Evolutionary conservation across 177 flowering plant species (phyloP).

Genomic region (Vitis hybrid): DNA sequence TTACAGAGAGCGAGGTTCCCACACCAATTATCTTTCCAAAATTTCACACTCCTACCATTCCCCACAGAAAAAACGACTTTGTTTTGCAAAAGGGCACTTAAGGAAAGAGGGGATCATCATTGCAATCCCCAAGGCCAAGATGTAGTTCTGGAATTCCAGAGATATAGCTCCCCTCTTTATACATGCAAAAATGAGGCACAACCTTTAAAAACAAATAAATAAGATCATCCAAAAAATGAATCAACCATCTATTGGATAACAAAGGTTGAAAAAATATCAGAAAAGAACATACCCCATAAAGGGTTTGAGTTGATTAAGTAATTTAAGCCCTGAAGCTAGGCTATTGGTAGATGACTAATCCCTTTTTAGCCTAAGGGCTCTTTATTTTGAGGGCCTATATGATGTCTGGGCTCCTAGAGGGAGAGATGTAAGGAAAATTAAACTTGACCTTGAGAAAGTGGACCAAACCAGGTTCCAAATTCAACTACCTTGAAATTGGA

Average conservation of each 20-base stretch:
- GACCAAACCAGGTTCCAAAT: too few relatives aligned
- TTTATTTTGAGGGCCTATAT: too few relatives aligned
- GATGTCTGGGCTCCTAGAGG: too few relatives aligned
- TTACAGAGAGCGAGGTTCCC: too few relatives aligned
- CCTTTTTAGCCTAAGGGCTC: constrained; percentile 38
- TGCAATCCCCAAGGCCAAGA: constrained; percentile 90
- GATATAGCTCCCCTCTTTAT: constrained; percentile 80
- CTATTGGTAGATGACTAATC: constrained; percentile 84
- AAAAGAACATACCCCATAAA: constrained; percentile 73
- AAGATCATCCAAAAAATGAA: background rate
- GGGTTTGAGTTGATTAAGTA: constrained; percentile 99
- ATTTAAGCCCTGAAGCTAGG: constrained; percentile 95
- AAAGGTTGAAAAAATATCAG: background rate
- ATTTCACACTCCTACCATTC: too few relatives aligned
- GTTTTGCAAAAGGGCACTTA: background rate
- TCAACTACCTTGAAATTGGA: too few relatives aligned
- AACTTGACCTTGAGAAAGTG: too few relatives aligned
- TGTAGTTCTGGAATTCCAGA: constrained; percentile 95
- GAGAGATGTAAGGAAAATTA: too few relatives aligned
- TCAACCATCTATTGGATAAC: background rate
- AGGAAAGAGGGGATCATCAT: constrained; percentile 96
- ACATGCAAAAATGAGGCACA: background rate
- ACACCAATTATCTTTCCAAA: too few relatives aligned
- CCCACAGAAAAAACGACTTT: too few relatives aligned
- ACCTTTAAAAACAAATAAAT: too few relatives aligned